A percentile compares a stretch with the other conserved stretches of the same genome.
phyloP scores from a whole-genome alignment of 2,329 filamentous ascomycete species.

The Colletotrichum gigasporum region DNA sequence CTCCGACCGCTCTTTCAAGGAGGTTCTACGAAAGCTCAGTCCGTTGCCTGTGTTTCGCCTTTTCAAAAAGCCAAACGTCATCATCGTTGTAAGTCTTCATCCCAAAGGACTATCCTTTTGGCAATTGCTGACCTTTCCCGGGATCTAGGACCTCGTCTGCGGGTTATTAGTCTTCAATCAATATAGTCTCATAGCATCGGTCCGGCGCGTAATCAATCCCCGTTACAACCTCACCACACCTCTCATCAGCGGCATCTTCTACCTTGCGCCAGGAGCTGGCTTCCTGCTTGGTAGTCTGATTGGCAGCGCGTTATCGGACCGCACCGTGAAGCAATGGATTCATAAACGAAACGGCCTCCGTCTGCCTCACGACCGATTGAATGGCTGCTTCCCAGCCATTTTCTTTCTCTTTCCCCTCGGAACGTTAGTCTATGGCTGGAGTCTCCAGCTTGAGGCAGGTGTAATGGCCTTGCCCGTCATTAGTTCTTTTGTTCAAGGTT shows the following conservation, averaged over 20 bases:
- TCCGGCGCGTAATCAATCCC: conserved; percentile 76
- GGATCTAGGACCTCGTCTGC: conserved; percentile 21
- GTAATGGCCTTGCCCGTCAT: conserved; percentile 47
- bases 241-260: conserved; percentile 74
- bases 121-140: rapidly evolving
- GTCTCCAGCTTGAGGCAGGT: conserved; percentile 38
- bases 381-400: conserved; percentile 67
- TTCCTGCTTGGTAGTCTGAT: conserved; percentile 74
- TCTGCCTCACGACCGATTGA: conserved; percentile 75
- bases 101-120: no score
- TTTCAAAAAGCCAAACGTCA: conserved; percentile 72
- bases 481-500: conserved; percentile 42
- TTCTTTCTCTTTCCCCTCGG: conserved; percentile 69
- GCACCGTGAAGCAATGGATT: conserved; percentile 69
- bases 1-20: no score
- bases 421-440: conserved; percentile 76
- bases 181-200: conserved; percentile 73
- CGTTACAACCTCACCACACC: conserved; percentile 72
- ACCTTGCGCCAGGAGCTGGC: conserved; percentile 74
- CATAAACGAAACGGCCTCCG: conserved; percentile 61
- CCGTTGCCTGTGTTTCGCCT: conserved; percentile 72
- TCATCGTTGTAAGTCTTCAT: conserved; percentile 63
- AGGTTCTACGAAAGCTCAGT: conserved; percentile 61
- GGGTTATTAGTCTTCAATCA: conserved; percentile 73
- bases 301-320: conserved; percentile 75